A percentile compares a stretch with the other conserved stretches of the same genome.
Conservation (phyloP, 345 rosid species). For the sweet orange (Citrus sinensis) region DVS_A1.0 CM039167.1:8674501-8675000, state of each 20-base stretch:
- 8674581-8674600: background rate
- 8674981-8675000: slow-evolving; percentile 65
- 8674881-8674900: background rate
- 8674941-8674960: slow-evolving; percentile 57
- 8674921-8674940: slow-evolving; percentile 32
- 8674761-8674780: background rate
- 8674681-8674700: background rate
- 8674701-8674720: background rate
- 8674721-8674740: background rate
- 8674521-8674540: background rate
- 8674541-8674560: background rate
- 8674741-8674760: background rate
- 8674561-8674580: background rate
- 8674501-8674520: background rate
- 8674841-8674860: background rate
- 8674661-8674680: background rate
- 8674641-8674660: background rate
- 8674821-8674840: background rate
- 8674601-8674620: background rate
- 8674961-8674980: slow-evolving; percentile 45
- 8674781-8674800: background rate
- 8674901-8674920: slow-evolving; percentile 13
- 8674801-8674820: background rate
- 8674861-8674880: background rate
- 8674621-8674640: background rate